Evolutionary conservation across 805 yeast species (phyloP), one percentile per base, ranked within the genome.

Genomic region (Barnettozyma populi): DNA sequence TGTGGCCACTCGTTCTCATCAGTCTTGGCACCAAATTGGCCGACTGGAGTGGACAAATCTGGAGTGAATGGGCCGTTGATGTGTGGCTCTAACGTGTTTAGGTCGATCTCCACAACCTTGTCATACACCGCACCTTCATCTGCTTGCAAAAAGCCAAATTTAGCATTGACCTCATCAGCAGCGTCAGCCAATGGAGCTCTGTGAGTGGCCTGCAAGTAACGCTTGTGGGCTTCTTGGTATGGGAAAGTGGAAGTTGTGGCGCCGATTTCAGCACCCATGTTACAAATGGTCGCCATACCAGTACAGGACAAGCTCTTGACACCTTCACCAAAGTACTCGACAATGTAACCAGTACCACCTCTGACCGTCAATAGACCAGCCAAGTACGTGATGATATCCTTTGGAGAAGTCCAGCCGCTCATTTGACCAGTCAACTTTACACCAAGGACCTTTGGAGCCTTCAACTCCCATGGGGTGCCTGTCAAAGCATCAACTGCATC

Each of bases 241-340:
- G 99, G 99, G 89, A 94, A 94, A 48, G 88, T 81, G 21, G 98
- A 92, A 39, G 99, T 94, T 35, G 99, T 94, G 39, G 99, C 99
- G 70, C 99, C 99, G 50, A 94, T 90, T 73, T 94, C 99, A 47
- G 99, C 99, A 67, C 99, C 99, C 99, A 94, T 94, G 71, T 94
- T 94, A 79, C 98, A 92, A 68, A 94, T 92, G 52, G 99, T 94
- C 52, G 96, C 99, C 99, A 94, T 94, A 74, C 99, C 99, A 32
- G 99, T 94, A 74, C 96, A 89, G 21, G 95, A 84, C 61, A 94
- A 79, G 46, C 85, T 73, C 52, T 83, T 74, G 41, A 90, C 95
- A 73, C 99, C 99, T 47, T 83, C 89, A 64, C 99, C 99, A 64
- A 88, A 92, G 74, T 94, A 94, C 73, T 94, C 99, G 45, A 94